A percentile compares a stretch with the other conserved stretches of the same genome.
phyloP scores from a whole-genome alignment of 805 yeast genomes.

The Cyberlindnera maritima region DNA sequence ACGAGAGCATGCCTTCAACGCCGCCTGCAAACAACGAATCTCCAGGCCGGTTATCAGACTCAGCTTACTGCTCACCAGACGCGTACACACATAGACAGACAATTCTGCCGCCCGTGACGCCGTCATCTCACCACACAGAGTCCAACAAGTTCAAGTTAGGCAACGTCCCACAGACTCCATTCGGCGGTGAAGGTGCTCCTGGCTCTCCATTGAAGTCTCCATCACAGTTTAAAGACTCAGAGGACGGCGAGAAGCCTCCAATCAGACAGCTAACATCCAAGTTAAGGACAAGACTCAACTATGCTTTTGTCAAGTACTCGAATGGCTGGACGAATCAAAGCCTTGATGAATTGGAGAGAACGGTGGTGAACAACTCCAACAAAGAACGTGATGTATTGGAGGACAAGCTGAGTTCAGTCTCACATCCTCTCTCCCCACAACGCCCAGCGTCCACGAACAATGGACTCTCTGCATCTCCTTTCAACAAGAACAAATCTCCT shows the following conservation, averaged over 20 bases:
- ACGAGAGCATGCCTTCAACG: slow-evolving; percentile 19
- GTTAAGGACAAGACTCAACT: slow-evolving; percentile 38
- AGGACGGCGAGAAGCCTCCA: slow-evolving; percentile 32
- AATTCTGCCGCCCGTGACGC: slow-evolving; percentile 24
- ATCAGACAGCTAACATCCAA: slow-evolving; percentile 39
- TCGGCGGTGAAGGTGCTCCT: not conserved
- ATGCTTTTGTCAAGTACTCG: slow-evolving; percentile 40
- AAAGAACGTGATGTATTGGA: slow-evolving; percentile 8
- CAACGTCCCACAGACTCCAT: slow-evolving; percentile 28
- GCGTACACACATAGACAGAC: slow-evolving; percentile 15
- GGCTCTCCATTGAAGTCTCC: slow-evolving; percentile 29
- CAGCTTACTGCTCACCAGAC: slow-evolving; percentile 21
- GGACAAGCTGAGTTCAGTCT: slow-evolving; percentile 1
- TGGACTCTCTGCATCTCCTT: slow-evolving; percentile 7
- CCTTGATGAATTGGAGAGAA: slow-evolving; percentile 28
- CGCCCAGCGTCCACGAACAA: not conserved
- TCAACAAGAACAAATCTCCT: slow-evolving; percentile 7
- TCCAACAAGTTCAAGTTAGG: slow-evolving; percentile 12
- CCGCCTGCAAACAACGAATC: slow-evolving; percentile 17
- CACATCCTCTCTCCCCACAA: not conserved
- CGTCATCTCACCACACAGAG: slow-evolving; percentile 14
- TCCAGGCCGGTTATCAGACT: not conserved
- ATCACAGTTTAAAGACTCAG: slow-evolving; percentile 19
- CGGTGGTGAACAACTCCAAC: slow-evolving; percentile 8
- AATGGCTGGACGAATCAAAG: slow-evolving; percentile 31